Evolutionary conservation across 2,329 filamentous ascomycete genomes (phyloP).

Genomic region (Epicoccum nigrum): DNA sequence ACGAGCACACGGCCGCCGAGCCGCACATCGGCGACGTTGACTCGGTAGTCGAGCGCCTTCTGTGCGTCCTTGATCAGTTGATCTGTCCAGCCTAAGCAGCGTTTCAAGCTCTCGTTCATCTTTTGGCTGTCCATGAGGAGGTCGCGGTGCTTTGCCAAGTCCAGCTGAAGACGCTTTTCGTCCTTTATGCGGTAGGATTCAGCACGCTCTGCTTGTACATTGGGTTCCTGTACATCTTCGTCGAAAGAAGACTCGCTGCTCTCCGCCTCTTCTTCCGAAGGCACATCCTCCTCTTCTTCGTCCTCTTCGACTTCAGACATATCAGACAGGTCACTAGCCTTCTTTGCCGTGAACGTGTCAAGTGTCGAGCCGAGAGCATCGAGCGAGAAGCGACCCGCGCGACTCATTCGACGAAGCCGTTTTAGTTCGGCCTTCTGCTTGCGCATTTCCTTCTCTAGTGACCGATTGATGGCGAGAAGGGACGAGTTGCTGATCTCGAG

Average conservation of each 20-base stretch:
- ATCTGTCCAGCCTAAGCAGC: slow-evolving; percentile 89
- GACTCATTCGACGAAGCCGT: slow-evolving; percentile 82
- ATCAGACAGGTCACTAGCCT: slow-evolving; percentile 46
- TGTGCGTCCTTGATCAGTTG: slow-evolving; percentile 86
- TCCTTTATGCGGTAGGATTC: slow-evolving; percentile 70
- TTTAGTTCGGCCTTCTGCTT: slow-evolving; percentile 90
- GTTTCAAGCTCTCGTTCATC: slow-evolving; percentile 91
- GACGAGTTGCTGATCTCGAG: slow-evolving; percentile 97
- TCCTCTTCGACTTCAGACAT: slow-evolving; percentile 45
- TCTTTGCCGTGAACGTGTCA: slow-evolving; percentile 42
- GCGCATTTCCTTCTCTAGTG: slow-evolving; percentile 85
- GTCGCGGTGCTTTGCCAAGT: slow-evolving; percentile 87
- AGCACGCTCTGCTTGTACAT: slow-evolving; percentile 50
- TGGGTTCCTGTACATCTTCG: slow-evolving; percentile 53
- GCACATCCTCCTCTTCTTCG: slow-evolving; percentile 47
- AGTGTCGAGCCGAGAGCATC: slow-evolving; percentile 58
- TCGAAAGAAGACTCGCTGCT: slow-evolving; percentile 59
- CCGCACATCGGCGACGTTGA: slow-evolving; percentile 78
- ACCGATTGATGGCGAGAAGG: slow-evolving; percentile 91
- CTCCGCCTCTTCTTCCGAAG: slow-evolving; percentile 54
- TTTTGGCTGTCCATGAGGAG: slow-evolving; percentile 88
- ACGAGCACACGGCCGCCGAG: slow-evolving; percentile 80
- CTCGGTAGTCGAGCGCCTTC: slow-evolving; percentile 83
- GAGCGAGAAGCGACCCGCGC: slow-evolving; percentile 75
- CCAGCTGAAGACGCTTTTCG: slow-evolving; percentile 80